phyloP scores from a whole-genome alignment of 1,284 basidiomycete genomes.

The Trametes sp. region DNA sequence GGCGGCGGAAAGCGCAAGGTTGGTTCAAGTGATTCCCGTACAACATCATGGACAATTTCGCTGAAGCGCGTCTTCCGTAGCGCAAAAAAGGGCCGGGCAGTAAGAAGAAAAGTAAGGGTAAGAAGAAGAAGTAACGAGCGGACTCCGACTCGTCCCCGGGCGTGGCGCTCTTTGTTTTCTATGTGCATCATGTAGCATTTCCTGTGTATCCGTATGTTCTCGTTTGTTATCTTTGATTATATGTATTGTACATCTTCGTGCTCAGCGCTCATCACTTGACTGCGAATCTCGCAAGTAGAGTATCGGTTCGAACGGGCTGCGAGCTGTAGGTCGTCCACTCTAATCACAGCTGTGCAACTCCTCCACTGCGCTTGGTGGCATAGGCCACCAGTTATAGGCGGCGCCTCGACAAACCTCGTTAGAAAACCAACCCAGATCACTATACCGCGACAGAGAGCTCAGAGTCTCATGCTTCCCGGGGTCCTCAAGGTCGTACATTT shows the following conservation, averaged over 20 bases:
- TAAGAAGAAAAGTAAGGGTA: slow-evolving; percentile 6
- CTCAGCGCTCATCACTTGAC: too few species aligned
- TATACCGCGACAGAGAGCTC: too few species aligned
- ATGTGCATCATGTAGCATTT: slow-evolving; percentile 1
- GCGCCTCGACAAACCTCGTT: too few species aligned
- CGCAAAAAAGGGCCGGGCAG: slow-evolving; percentile 2
- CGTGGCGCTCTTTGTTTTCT: not conserved
- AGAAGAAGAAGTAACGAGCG: not conserved
- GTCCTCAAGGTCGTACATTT: too few species aligned
- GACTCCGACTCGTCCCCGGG: not conserved
- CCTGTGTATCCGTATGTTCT: not conserved
- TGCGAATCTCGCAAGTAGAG: too few species aligned
- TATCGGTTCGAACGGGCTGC: too few species aligned
- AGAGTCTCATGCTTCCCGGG: too few species aligned
- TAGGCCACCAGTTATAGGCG: too few species aligned
- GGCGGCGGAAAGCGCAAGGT: not conserved
- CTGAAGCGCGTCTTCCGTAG: not conserved
- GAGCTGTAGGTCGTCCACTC: too few species aligned
- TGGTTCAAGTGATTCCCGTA: not conserved
- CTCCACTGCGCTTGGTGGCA: too few species aligned
- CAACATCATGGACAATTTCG: not conserved
- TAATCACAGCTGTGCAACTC: too few species aligned
- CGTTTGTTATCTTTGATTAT: not conserved
- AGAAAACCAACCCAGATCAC: too few species aligned
- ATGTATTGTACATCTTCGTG: not conserved